Base-by-base conservation (phyloP, 768 basidiomycete genomes). In the Boletus sp. region DNA sequence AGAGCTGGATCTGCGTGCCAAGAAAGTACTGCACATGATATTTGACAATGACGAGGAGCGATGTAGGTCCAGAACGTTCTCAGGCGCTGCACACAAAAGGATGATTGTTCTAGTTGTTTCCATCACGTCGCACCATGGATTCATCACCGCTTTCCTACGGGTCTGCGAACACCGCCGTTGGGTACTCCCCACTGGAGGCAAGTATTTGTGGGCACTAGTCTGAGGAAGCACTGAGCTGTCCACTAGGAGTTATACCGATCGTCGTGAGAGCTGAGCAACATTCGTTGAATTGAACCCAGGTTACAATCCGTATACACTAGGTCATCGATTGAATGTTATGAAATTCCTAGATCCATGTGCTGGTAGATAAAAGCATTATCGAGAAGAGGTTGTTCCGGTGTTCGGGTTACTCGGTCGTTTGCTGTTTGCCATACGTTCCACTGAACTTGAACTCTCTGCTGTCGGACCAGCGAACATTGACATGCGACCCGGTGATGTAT, bases 51-150 rank as follows among this genome's bases (percentile, higher is more conserved):
- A 80, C 38, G 44, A 61, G 27, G 66, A 73, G 5, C 75, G 75
- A 13, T 82, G 87, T 86, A 62, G 46, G 83, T 72, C 9, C 15
- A 14, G 7, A 37, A 38, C n/a, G n/a, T 41, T 53, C 44, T 46
- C 15, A 8, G 14, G 11, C 30, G 8, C 21, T 41, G 37, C 29
- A 5, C 25, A n/a, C 33, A 41, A 9, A 41, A 8, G 13, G 41
- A 38, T 47, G 34, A 54, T 14, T 33, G 10, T 34, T 47, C 25
- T 39, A 89, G 88, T 80, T 58, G 78, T 88, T 17, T 83, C 85
- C 5, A 78, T 88, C 54, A 86, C 85, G 1, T 79, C 82, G 1
- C 88, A 90, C 62, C 76, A 80, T 17, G 84, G 81, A 1, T 79
- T 84, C 55, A 84, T 85, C 40, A 76, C 77, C 41, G 81, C 78